These are phyloP conservation scores for Paralagenidium karlingii DNA, from an alignment of 352 stramenopile genomes.

Conservation along the genomic window DNA sequence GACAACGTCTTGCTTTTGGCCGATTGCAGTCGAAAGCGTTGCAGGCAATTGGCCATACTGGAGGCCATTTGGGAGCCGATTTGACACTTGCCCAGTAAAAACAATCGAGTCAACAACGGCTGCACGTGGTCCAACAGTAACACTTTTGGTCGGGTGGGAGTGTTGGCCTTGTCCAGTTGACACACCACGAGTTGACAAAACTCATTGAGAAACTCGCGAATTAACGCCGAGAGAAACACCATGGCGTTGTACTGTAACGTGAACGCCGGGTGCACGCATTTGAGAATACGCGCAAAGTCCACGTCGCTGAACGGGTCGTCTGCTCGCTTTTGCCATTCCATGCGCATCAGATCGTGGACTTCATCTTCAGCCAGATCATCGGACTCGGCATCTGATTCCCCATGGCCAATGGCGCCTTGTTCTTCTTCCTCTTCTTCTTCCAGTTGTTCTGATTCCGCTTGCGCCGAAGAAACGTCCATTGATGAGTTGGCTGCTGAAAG, in stretches of 20 bases:
- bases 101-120: conserved; percentile 6
- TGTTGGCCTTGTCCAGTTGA: no score
- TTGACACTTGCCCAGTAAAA: conserved; percentile 5
- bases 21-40: conserved; percentile 21
- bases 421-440: no score
- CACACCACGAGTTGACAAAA: conserved; percentile 23
- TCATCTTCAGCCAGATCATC: conserved; percentile 13
- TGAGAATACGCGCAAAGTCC: conserved; percentile 44
- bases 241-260: conserved; percentile 41
- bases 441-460: no score
- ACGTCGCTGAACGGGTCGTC: conserved; percentile 45
- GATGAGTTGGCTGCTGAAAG: neutral
- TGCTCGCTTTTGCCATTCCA: conserved; percentile 41
- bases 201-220: conserved; percentile 38
- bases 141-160: no score
- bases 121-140: conserved; percentile 20
- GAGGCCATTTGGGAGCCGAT: conserved; percentile 1
- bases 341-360: conserved; percentile 25
- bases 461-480: neutral
- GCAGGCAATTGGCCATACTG: conserved; percentile 3
- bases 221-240: conserved; percentile 26
- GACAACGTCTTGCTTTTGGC: conserved; percentile 20
- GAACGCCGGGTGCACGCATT: conserved; percentile 45
- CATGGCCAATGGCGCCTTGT: no score
- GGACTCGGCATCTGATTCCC: neutral